phyloP scores from a whole-genome alignment of 495 filamentous ascomycete species.

The Neurospora cerealis region DNA sequence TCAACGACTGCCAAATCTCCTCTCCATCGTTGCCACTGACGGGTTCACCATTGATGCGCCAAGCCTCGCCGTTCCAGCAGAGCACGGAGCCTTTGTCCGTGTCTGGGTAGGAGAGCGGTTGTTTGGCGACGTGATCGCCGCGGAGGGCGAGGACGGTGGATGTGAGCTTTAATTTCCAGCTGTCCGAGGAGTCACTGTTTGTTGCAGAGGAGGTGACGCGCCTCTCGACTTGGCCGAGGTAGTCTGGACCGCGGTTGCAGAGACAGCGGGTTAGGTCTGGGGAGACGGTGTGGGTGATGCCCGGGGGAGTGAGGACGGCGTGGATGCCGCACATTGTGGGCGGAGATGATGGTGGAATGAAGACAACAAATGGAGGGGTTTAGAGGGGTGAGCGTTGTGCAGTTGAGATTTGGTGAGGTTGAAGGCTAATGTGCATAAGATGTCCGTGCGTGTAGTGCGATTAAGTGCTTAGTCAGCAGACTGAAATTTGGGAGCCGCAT shows the following conservation, averaged over 20 bases:
- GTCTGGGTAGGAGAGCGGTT: constrained; percentile 62
- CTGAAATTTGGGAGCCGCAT: neutral
- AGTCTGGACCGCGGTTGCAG: constrained; percentile 41
- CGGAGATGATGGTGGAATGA: neutral
- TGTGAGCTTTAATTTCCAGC: constrained; percentile 46
- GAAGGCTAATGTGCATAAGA: neutral
- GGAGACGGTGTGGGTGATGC: constrained; percentile 12
- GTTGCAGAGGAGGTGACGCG: constrained; percentile 3
- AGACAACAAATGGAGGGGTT: neutral
- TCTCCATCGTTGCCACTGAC: constrained; percentile 70
- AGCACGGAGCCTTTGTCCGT: constrained; percentile 53
- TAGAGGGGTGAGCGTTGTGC: neutral
- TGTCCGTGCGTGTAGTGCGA: neutral
- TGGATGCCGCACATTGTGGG: constrained; percentile 41
- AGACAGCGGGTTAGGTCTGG: constrained; percentile 24
- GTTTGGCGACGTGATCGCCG: constrained; percentile 57
- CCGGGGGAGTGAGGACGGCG: constrained; percentile 20
- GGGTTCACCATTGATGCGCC: constrained; percentile 51
- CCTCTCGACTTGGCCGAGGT: constrained; percentile 32
- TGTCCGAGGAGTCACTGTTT: neutral
- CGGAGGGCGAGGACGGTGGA: constrained; percentile 84
- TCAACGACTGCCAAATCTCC: constrained; percentile 54
- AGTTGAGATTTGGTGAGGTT: neutral
- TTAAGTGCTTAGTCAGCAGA: neutral
- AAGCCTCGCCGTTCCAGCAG: constrained; percentile 99